Percentiles rank a stretch among this genome's conserved stretches.
Conservation (phyloP, 2,329 filamentous ascomycete genomes). For the Penicillium janthinellum region DNA sequence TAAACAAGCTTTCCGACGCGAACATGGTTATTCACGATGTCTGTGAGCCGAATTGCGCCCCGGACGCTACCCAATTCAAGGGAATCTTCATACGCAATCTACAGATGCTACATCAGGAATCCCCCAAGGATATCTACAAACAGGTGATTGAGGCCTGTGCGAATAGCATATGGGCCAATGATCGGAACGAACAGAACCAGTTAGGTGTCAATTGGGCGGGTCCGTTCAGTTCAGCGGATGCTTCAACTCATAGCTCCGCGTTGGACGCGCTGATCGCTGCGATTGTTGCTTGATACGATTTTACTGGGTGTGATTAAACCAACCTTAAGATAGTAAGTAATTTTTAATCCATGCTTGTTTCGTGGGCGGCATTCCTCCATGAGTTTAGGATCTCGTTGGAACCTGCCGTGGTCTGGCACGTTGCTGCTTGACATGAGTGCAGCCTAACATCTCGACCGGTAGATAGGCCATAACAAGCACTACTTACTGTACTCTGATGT, state of each 20-base stretch:
- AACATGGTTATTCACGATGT: constrained; percentile 56
- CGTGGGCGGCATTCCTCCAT: not conserved
- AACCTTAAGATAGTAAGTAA: not conserved
- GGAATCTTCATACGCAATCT: constrained; percentile 70
- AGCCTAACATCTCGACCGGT: too few species aligned
- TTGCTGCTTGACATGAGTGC: too few species aligned
- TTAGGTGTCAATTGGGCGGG: constrained; percentile 69
- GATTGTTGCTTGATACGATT: constrained; percentile 15
- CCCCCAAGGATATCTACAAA: constrained; percentile 53
- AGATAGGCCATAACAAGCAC: too few species aligned
- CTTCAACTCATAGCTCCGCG: constrained; percentile 65
- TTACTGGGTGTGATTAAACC: not conserved
- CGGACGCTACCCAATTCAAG: constrained; percentile 67
- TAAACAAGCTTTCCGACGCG: constrained; percentile 48
- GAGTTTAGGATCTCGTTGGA: too few species aligned
- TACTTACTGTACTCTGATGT: too few species aligned
- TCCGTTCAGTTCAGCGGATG: constrained; percentile 57
- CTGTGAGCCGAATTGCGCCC: constrained; percentile 57
- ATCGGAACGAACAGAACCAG: constrained; percentile 54
- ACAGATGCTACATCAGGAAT: constrained; percentile 56
- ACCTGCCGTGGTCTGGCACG: too few species aligned
- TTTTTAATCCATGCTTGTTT: not conserved
- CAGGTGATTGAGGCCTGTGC: constrained; percentile 64
- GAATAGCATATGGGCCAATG: constrained; percentile 64
- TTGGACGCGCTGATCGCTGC: constrained; percentile 69